A percentile compares a stretch with the other conserved stretches of the same genome.
Conservation (phyloP, 2,329 filamentous ascomycete genomes). For the Apiospora phragmitis region DNA sequence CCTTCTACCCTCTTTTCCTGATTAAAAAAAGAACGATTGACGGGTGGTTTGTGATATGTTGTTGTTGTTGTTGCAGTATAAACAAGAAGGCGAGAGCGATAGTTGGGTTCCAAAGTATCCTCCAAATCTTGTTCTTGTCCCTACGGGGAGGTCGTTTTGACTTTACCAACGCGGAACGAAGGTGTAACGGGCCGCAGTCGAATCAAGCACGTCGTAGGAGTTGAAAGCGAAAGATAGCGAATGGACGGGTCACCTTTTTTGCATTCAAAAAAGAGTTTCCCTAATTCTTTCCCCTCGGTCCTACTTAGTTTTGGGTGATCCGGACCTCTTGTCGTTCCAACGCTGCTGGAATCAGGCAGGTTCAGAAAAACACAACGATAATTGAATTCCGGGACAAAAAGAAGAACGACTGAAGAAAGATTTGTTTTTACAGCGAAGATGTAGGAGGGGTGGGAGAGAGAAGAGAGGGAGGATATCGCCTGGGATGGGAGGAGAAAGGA, state of each 20-base stretch:
- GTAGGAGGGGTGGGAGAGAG: not conserved
- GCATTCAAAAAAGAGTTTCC: slow-evolving; percentile 4
- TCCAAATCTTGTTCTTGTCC: slow-evolving; percentile 10
- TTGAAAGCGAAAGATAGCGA: slow-evolving; percentile 8
- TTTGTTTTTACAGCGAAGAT: slow-evolving; percentile 3
- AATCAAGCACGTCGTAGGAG: slow-evolving; percentile 2
- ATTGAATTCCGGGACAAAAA: slow-evolving; percentile 5
- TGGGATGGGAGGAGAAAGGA: slow-evolving; percentile 10
- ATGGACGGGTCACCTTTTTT: slow-evolving; percentile 6
- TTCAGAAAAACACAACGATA: slow-evolving; percentile 5
- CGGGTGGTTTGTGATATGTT: slow-evolving; percentile 3
- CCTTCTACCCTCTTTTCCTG: not conserved
- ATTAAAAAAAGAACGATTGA: slow-evolving; percentile 9
- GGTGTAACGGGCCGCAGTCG: slow-evolving; percentile 12
- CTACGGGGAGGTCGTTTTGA: slow-evolving; percentile 3
- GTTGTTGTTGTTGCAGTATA: slow-evolving; percentile 10
- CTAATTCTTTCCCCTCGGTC: slow-evolving; percentile 3
- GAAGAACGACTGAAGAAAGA: slow-evolving; percentile 4
- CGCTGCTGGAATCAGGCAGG: slow-evolving; percentile 1
- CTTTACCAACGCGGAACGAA: slow-evolving; percentile 14
- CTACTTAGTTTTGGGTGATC: not conserved
- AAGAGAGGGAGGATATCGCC: not conserved
- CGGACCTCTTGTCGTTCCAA: slow-evolving; percentile 5
- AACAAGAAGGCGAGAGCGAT: not conserved
- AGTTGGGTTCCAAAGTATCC: slow-evolving; percentile 3